Conservation (phyloP, 2,329 filamentous ascomycete species). For the Verticillium alfalfae region DNA sequence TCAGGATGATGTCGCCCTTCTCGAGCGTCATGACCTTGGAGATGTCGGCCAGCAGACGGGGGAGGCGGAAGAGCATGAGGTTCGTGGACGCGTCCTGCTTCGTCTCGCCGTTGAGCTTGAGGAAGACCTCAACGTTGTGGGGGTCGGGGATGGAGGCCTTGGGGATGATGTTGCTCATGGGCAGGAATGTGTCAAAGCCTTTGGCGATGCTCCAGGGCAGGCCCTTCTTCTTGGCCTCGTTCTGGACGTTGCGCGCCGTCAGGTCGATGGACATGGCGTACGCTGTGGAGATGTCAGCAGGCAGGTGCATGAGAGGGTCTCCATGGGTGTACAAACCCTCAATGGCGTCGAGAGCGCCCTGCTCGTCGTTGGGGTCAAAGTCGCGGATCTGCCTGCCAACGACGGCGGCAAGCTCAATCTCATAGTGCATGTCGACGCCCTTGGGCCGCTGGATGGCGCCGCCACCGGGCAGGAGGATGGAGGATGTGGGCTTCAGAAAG, state of each 20-base stretch:
- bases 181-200: conserved; percentile 96
- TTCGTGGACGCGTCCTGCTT: conserved; percentile 85
- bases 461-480: conserved; percentile 72
- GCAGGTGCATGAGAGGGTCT: neutral
- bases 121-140: conserved; percentile 79
- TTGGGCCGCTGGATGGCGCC: conserved; percentile 77
- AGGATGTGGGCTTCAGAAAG: conserved; percentile 91
- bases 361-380: conserved; percentile 65
- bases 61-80: conserved; percentile 90
- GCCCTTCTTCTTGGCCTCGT: conserved; percentile 95
- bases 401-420: conserved; percentile 87
- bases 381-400: conserved; percentile 79
- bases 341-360: conserved; percentile 77
- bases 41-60: conserved; percentile 82
- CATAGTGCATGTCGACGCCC: conserved; percentile 85
- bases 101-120: conserved; percentile 74
- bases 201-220: conserved; percentile 96
- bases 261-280: conserved; percentile 95
- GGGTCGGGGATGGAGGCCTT: conserved; percentile 80
- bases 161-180: conserved; percentile 74
- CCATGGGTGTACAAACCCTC: conserved; percentile 49
- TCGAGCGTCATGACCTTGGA: conserved; percentile 92
- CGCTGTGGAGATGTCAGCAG: conserved; percentile 36
- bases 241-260: conserved; percentile 92
- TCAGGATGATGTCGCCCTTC: conserved; percentile 86